phyloP scores from a whole-genome alignment of 805 yeast genomes.

The Hanseniaspora opuntiae region DNA sequence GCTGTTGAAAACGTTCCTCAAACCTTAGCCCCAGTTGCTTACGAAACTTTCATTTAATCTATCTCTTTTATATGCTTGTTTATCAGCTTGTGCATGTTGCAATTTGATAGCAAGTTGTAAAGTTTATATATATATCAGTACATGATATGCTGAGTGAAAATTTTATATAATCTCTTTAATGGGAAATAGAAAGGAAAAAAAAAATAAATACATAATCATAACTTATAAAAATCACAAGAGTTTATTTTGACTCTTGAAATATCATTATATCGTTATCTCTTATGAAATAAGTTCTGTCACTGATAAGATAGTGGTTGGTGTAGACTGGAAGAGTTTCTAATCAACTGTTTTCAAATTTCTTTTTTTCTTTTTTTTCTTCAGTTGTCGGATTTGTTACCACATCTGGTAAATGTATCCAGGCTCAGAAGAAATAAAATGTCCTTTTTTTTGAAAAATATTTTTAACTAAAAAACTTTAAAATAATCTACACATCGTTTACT shows the following conservation, averaged over 20 bases:
- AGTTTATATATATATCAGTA: slow-evolving; percentile 9
- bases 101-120: not conserved
- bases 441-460: no score
- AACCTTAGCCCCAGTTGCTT: slow-evolving; percentile 97
- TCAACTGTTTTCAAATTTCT: no score
- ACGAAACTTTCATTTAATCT: slow-evolving; percentile 95
- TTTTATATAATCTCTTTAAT: not conserved
- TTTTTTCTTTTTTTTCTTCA: no score
- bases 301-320: no score
- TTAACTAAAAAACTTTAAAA: no score
- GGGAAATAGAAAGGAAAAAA: slow-evolving; percentile 8
- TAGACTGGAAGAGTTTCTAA: no score
- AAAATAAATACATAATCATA: slow-evolving; percentile 3
- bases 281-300: no score
- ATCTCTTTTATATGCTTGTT: slow-evolving; percentile 12
- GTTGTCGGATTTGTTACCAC: no score
- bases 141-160: not conserved
- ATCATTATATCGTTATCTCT: no score
- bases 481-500: no score
- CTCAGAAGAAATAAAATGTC: no score
- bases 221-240: not conserved
- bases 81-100: not conserved
- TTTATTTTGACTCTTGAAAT: not conserved
- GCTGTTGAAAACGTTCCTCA: slow-evolving; percentile 79
- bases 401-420: no score